Conservation (phyloP, 176 grass and related monocot genomes). For the Aegilops speltoides region DNA sequence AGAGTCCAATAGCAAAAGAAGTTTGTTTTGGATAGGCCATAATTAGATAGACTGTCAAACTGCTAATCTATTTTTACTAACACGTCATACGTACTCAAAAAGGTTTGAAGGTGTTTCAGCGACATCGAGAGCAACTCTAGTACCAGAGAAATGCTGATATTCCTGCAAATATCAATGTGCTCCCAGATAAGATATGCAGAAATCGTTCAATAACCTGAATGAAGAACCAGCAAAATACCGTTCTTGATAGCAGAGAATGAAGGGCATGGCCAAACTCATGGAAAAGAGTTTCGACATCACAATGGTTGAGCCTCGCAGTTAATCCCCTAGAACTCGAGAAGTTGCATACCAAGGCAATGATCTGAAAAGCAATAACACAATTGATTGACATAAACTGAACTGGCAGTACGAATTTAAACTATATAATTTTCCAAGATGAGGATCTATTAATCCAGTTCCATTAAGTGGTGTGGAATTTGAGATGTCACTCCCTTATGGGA, state of each 20-base stretch:
- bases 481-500: constrained; percentile 19
- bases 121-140: constrained; percentile 92
- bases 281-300: constrained; percentile 90
- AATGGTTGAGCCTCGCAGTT: constrained; percentile 76
- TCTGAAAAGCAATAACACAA: constrained; percentile 47
- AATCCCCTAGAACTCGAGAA: constrained; percentile 60
- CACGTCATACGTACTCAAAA: constrained; percentile 67
- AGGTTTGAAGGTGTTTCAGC: constrained; percentile 95
- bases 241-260: constrained; percentile 98
- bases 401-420: not conserved
- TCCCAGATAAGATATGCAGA: constrained; percentile 23
- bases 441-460: not conserved
- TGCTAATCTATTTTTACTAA: not conserved
- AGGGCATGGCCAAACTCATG: constrained; percentile 97
- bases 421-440: constrained; percentile 15
- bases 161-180: constrained; percentile 57
- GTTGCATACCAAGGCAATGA: constrained; percentile 89
- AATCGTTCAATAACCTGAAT: not conserved
- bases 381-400: constrained; percentile 24
- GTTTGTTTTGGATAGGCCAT: constrained; percentile 5
- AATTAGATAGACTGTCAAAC: constrained; percentile 1
- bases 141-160: constrained; percentile 98
- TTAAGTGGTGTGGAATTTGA: constrained; percentile 10
- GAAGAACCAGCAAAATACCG: constrained; percentile 47
- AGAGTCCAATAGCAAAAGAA: constrained; percentile 5